Evolutionary conservation across 805 yeast species (phyloP), one percentile per base, ranked within the genome.

Genomic region (Cephaloascus albidus): DNA sequence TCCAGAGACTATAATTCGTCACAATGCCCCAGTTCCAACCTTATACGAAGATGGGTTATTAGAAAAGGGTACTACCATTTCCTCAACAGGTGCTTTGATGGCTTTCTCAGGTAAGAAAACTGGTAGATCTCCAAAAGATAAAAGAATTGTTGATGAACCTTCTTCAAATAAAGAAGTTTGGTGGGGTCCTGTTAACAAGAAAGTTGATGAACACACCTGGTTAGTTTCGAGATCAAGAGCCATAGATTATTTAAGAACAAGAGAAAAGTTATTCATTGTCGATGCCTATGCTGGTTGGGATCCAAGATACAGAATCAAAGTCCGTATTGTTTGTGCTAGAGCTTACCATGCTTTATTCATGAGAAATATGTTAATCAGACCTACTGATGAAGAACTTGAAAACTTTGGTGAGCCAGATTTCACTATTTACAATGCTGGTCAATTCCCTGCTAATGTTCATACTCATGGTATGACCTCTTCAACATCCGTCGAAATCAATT

Each of bases 251-350:
- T 76, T 90, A 62, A 85, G 95, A 74, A 90, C 97, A 41, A 84
- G 96, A 68, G 89, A 84, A 53, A 87, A 88, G 61, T 79, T 93
- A 54, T 90, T 84, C 65, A 89, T 90, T 47, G 88, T 90, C 49
- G 98, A 90, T 59, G 97, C 97, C 10, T 90, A 64, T 60, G 98
- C 97, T 36, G 98, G 98, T 49, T 90, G 98, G 98, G 98, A 90
- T 63, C 96, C 97, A 57, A 81, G 86, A 57, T 90, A 90, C 78
- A 79, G 97, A 70, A 78, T 89, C 62, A 90, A 90, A 72, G 94
- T 89, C 43, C 79, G 97, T 67, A 81, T 89, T 48, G 90, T 89
- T 40, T 89, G 97, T 71, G 97, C 97, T 44, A 81, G 98, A 64
- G 97, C 98, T 41, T 90, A 90, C 74, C 98, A 90, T 60, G 97